These are phyloP conservation scores for Musa itinerans DNA, from an alignment of 176 grass and related monocot species.

Conservation along the genomic window DNA sequence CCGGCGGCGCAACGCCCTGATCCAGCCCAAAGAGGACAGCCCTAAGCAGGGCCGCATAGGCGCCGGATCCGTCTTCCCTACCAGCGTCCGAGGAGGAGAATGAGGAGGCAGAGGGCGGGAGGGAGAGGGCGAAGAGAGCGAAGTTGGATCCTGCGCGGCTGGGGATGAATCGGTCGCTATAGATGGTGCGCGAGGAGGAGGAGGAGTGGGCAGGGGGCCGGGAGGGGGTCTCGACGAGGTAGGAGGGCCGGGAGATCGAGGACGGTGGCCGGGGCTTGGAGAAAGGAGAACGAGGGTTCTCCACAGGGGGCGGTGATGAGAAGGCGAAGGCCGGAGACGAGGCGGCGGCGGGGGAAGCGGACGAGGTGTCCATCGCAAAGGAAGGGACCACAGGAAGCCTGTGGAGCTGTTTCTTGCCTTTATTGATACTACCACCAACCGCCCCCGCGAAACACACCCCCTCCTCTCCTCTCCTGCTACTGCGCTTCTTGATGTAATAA, in stretches of 20 bases:
- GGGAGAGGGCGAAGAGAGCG: slow-evolving; percentile 55
- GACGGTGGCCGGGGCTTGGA: slow-evolving; percentile 4
- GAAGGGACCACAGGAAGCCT: too few relatives aligned
- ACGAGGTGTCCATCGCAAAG: neutral
- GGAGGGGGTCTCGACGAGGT: slow-evolving; percentile 17
- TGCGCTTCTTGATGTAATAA: too few relatives aligned
- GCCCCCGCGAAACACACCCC: too few relatives aligned
- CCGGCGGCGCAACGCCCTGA: neutral
- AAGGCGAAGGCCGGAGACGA: neutral
- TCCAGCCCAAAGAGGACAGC: slow-evolving; percentile 55
- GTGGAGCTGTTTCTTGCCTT: too few relatives aligned
- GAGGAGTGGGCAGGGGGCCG: slow-evolving; percentile 24
- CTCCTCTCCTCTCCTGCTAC: too few relatives aligned
- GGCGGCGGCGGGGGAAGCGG: neutral
- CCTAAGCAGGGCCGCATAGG: slow-evolving; percentile 76
- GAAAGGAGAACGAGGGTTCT: neutral
- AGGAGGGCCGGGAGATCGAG: slow-evolving; percentile 7
- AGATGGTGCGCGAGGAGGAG: slow-evolving; percentile 43
- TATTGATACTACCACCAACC: too few relatives aligned
- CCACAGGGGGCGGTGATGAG: neutral
- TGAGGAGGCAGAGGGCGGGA: slow-evolving; percentile 6
- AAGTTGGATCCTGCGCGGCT: slow-evolving; percentile 34
- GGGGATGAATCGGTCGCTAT: slow-evolving; percentile 32
- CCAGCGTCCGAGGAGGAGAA: slow-evolving; percentile 3
- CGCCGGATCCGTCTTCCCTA: slow-evolving; percentile 35